A percentile compares a stretch with the other conserved stretches of the same genome.
phyloP scores from a whole-genome alignment of 768 basidiomycete genomes.

The Albatrellus ellisii region DNA sequence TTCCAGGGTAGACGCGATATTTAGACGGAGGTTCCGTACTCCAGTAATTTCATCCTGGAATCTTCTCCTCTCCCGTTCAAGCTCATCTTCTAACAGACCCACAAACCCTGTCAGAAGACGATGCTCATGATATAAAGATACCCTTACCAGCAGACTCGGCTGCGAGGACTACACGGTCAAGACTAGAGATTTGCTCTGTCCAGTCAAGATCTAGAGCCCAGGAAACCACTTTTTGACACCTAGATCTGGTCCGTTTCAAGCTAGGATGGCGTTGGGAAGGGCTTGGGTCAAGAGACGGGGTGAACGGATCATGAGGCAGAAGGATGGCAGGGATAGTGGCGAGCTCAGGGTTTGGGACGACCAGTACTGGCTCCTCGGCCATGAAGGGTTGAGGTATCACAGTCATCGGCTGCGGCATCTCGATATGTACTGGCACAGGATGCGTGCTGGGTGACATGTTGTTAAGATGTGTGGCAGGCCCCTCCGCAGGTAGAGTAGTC shows the following conservation, averaged over 20 bases:
- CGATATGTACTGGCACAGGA: slow-evolving; percentile 1
- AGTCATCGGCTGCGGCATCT: slow-evolving; percentile 2
- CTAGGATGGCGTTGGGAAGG: slow-evolving; percentile 41
- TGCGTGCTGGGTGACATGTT: slow-evolving; percentile 24
- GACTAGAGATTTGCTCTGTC: slow-evolving; percentile 40
- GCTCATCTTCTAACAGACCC: slow-evolving; percentile 35
- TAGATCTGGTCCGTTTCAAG: slow-evolving; percentile 37
- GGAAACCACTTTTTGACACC: slow-evolving; percentile 53
- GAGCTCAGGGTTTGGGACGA: slow-evolving; percentile 1
- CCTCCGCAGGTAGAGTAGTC: not conserved
- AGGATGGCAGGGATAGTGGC: slow-evolving; percentile 4
- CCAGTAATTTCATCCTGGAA: slow-evolving; percentile 53
- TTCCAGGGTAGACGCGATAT: slow-evolving; percentile 32
- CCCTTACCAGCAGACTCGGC: slow-evolving; percentile 25
- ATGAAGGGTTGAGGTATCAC: too few relatives aligned
- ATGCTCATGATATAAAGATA: not conserved
- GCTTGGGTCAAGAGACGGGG: not conserved
- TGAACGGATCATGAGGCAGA: slow-evolving; percentile 10
- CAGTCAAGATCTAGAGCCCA: slow-evolving; percentile 64
- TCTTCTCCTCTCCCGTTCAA: slow-evolving; percentile 39
- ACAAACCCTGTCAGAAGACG: not conserved
- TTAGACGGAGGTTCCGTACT: slow-evolving; percentile 40
- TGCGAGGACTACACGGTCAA: slow-evolving; percentile 26
- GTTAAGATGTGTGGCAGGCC: slow-evolving; percentile 11
- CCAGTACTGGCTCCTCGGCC: not conserved